Conservation (phyloP, 371 early-diverging fungal genomes). For the Mucor plumbeus region DNA sequence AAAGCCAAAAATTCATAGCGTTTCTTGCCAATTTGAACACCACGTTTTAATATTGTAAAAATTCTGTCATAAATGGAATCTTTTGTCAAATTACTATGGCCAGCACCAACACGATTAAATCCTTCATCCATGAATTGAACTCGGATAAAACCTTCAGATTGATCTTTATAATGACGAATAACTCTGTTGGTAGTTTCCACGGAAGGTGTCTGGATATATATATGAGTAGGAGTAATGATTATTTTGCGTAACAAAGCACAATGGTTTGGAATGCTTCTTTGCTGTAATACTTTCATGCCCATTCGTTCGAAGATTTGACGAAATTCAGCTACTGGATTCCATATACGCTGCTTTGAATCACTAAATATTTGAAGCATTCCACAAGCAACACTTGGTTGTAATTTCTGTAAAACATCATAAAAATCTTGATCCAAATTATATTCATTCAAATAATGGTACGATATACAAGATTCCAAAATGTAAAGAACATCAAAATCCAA, state of each 20-base stretch:
- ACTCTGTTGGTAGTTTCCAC: constrained; percentile 74
- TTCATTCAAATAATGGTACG: constrained; percentile 42
- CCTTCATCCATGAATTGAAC: constrained; percentile 76
- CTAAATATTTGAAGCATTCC: constrained; percentile 46
- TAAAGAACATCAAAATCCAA: constrained; percentile 49
- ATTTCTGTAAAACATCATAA: constrained; percentile 26
- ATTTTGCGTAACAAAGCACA: constrained; percentile 64
- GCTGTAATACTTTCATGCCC: constrained; percentile 23
- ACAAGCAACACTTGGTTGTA: constrained; percentile 36
- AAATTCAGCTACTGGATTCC: constrained; percentile 35
- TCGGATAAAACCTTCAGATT: constrained; percentile 68
- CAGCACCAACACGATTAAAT: constrained; percentile 34
- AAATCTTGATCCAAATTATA: constrained; percentile 48
- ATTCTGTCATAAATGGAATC: constrained; percentile 58
- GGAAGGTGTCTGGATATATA: constrained; percentile 61
- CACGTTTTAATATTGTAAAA: constrained; percentile 54
- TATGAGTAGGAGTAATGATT: constrained; percentile 63
- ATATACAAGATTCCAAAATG: constrained; percentile 52
- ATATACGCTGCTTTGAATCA: constrained; percentile 37
- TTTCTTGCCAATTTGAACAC: constrained; percentile 62
- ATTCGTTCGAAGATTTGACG: constrained; percentile 26
- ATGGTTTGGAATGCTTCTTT: constrained; percentile 50
- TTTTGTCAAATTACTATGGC: constrained; percentile 13
- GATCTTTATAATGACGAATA: constrained; percentile 54
- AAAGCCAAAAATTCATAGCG: constrained; percentile 77